Base-by-base conservation (phyloP, 1,284 basidiomycete genomes). In the Leccinum cinnamomeum region DNA sequence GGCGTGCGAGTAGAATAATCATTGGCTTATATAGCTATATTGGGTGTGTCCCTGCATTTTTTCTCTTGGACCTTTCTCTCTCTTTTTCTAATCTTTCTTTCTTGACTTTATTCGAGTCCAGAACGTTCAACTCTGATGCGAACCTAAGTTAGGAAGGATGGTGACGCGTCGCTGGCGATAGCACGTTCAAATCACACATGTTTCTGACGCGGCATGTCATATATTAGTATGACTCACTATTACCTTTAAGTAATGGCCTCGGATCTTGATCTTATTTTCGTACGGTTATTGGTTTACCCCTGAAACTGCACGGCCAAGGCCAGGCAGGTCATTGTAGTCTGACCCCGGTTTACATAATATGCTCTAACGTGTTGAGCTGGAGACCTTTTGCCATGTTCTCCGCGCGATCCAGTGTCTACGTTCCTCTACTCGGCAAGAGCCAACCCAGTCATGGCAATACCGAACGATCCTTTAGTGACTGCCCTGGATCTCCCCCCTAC, bases 341-440 rank as follows among this genome's bases (percentile, higher is more conserved):
- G 28, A 28, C 25, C 28, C 33, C 23, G 10, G n/a, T 48, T 54
- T 28, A 28, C 28, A 28, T 20, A 18, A 23, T 50, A 4, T 11
- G 41, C n/a, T 44, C n/a, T 44, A 44, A 46, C 7, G 7, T 20
- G 7, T 48, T 20, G 46, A 12, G 12, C 46, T 48, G 11, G 20
- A 48, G n/a, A 46, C 44, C 18, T 11, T 46, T 5, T 28, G n/a
- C 28, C 53, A 54, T 54, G 53, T 61, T 61, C 10, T 8, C 46
- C 12, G 7, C 14, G 18, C 65, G 53, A 12, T 53, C 62, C 12
- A 67, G 30, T 5, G 25, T 41, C 50, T 67, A 65, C 7, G 28
- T 25, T 20, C 64, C 64, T 30, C 48, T 65, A 5, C 46, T 48
- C 3, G 46, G 57, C 37, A 50, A 57, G 16, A 41, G 33, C 16